Percentiles rank a stretch among this genome's conserved stretches.
phyloP scores from a whole-genome alignment of 2,329 filamentous ascomycete species.

The Zasmidium citrigriseum region DNA sequence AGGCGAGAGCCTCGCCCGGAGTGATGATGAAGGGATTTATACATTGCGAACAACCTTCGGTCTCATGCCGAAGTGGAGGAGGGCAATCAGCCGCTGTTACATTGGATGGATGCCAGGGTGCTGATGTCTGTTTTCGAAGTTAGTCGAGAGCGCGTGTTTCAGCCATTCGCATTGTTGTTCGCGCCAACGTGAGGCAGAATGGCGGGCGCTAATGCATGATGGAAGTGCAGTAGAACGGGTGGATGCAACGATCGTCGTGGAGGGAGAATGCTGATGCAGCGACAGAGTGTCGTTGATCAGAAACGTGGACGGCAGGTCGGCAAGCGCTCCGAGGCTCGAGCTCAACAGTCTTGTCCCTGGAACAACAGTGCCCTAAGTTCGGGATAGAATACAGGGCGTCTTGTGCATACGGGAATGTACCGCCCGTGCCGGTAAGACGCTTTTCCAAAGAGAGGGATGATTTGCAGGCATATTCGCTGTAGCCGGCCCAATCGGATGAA shows the following conservation, averaged over 20 bases:
- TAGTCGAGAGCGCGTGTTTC: not conserved
- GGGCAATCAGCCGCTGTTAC: not conserved
- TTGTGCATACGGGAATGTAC: no score
- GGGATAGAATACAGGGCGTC: no score
- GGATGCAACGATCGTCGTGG: not conserved
- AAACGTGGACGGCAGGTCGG: no score
- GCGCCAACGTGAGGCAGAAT: not conserved
- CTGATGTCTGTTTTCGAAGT: not conserved
- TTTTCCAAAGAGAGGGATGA: no score
- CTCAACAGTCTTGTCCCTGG: no score
- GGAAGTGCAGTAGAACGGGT: not conserved
- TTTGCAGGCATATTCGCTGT: no score
- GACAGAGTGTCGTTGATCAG: no score
- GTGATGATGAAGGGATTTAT: not conserved
- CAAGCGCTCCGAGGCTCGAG: no score
- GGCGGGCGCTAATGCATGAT: not conserved
- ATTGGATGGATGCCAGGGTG: not conserved
- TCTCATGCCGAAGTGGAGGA: not conserved
- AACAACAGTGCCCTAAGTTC: no score
- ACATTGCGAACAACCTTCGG: not conserved
- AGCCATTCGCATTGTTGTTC: not conserved
- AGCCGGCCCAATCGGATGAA: no score
- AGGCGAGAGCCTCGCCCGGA: not conserved
- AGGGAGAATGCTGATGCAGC: no score
- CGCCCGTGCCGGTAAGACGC: no score